Conservation (phyloP, 306 rosid genomes). For the Gastrolobium villosum region DNA sequence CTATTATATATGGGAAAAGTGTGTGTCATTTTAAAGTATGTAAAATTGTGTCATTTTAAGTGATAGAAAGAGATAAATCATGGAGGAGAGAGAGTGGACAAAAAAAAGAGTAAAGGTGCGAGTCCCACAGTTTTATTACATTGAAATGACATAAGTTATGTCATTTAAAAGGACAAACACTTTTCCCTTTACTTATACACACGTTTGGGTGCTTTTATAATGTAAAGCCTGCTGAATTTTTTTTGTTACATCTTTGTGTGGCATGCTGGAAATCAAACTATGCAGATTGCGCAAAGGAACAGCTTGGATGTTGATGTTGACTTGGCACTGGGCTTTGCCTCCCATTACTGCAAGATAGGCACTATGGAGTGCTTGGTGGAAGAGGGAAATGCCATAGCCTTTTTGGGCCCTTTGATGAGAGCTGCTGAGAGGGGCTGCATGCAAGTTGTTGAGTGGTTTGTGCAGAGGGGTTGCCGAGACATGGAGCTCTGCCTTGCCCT, state of each 20-base stretch:
- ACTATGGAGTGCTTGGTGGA: constrained; percentile 95
- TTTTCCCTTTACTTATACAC: too few relatives aligned
- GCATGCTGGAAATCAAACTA: constrained; percentile 45
- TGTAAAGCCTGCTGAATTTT: constrained; percentile 28
- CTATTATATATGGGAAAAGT: neutral
- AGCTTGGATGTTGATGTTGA: constrained; percentile 93
- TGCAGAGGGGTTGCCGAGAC: constrained; percentile 85
- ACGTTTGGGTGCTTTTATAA: constrained; percentile 23
- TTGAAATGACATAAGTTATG: too few relatives aligned
- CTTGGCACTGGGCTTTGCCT: constrained; percentile 92
- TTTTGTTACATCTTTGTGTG: constrained; percentile 43
- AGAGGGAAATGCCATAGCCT: constrained; percentile 92
- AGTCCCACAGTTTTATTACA: too few relatives aligned
- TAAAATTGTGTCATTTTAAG: too few relatives aligned
- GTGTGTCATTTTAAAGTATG: too few relatives aligned
- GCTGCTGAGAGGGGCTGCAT: constrained; percentile 93
- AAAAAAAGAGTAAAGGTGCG: too few relatives aligned
- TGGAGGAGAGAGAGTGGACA: too few relatives aligned
- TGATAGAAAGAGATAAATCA: too few relatives aligned
- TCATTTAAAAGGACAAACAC: too few relatives aligned
- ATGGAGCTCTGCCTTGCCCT: constrained; percentile 97
- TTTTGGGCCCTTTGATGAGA: constrained; percentile 93
- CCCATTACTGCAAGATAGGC: constrained; percentile 88
- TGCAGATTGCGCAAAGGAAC: constrained; percentile 88
- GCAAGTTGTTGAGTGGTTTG: constrained; percentile 92